phyloP scores from a whole-genome alignment of 2,329 filamentous ascomycete species.

The Aspergillus oerlinghausenensis region DNA sequence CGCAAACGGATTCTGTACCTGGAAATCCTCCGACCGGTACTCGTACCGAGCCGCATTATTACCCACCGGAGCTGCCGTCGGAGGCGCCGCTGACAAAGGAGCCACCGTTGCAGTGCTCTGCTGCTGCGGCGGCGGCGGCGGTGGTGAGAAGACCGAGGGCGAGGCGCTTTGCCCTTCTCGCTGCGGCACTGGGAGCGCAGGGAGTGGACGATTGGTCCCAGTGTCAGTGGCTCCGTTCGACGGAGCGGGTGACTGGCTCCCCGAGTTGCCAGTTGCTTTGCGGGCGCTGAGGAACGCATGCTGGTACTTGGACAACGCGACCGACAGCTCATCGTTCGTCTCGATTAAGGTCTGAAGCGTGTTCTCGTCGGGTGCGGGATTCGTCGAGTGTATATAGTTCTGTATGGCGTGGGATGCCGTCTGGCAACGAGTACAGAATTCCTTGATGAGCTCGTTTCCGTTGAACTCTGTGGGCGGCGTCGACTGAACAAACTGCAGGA shows the following conservation, averaged over 20 bases:
- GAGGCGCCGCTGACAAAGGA: constrained; percentile 8
- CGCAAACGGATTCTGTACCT: constrained; percentile 40
- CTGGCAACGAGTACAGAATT: constrained; percentile 84
- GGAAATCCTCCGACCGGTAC: constrained; percentile 36
- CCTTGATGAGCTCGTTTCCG: constrained; percentile 80
- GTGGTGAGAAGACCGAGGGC: constrained; percentile 3
- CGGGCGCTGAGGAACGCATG: constrained; percentile 64
- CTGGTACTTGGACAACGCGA: constrained; percentile 78
- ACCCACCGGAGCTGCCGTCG: constrained; percentile 6
- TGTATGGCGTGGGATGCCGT: constrained; percentile 78
- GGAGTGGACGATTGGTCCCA: constrained; percentile 10
- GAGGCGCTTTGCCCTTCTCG: constrained; percentile 10
- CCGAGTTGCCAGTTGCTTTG: constrained; percentile 28
- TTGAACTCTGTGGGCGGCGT: constrained; percentile 73
- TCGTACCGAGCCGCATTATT: constrained; percentile 22
- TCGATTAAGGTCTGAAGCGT: constrained; percentile 92
- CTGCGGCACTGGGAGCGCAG: constrained; percentile 13
- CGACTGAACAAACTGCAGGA: constrained; percentile 86
- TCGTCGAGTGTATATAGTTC: constrained; percentile 72
- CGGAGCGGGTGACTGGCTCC: constrained; percentile 15
- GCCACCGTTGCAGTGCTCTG: constrained; percentile 6
- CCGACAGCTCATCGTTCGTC: constrained; percentile 84
- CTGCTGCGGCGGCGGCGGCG: neutral
- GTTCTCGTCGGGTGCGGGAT: constrained; percentile 82
- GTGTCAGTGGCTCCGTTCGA: constrained; percentile 14